Percentiles rank a stretch among this genome's conserved stretches.
phyloP scores from a whole-genome alignment of 352 stramenopile species.

The Aphanomyces invadans region DNA sequence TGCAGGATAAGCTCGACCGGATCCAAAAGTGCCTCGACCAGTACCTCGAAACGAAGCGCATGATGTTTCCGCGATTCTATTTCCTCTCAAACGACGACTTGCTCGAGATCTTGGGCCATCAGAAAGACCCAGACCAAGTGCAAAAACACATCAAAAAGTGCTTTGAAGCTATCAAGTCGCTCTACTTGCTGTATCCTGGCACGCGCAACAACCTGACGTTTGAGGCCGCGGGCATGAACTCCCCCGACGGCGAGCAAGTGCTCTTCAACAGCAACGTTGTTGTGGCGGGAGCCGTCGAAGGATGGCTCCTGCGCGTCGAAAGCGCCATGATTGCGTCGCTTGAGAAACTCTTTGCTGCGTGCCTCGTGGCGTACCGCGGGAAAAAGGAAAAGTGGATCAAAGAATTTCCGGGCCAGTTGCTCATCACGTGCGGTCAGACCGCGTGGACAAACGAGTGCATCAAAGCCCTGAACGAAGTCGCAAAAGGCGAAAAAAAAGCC shows the following conservation, averaged over 20 bases:
- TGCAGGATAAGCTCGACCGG: slow-evolving; percentile 82
- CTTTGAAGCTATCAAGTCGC: slow-evolving; percentile 85
- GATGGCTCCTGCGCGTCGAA: slow-evolving; percentile 82
- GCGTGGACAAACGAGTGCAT: slow-evolving; percentile 91
- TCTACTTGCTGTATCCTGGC: slow-evolving; percentile 54
- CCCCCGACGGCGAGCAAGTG: slow-evolving; percentile 82
- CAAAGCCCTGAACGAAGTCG: slow-evolving; percentile 87
- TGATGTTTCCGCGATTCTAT: slow-evolving; percentile 82
- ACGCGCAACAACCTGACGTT: slow-evolving; percentile 75
- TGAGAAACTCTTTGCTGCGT: slow-evolving; percentile 79
- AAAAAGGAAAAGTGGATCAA: slow-evolving; percentile 96
- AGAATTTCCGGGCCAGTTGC: slow-evolving; percentile 86
- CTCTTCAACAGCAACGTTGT: slow-evolving; percentile 80
- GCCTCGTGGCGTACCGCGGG: slow-evolving; percentile 78
- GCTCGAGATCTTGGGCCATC: slow-evolving; percentile 77
- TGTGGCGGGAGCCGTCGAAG: slow-evolving; percentile 85
- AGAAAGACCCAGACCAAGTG: slow-evolving; percentile 83
- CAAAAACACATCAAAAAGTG: slow-evolving; percentile 90
- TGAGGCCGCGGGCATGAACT: slow-evolving; percentile 85
- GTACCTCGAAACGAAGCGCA: slow-evolving; percentile 83
- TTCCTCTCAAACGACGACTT: slow-evolving; percentile 86
- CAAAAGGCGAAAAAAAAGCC: slow-evolving; percentile 87
- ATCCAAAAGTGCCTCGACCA: slow-evolving; percentile 85
- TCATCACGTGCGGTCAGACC: slow-evolving; percentile 91
- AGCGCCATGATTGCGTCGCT: slow-evolving; percentile 77